Base-by-base conservation (phyloP, 176 grass and related monocot genomes). In the Oryza brachyantha region DNA sequence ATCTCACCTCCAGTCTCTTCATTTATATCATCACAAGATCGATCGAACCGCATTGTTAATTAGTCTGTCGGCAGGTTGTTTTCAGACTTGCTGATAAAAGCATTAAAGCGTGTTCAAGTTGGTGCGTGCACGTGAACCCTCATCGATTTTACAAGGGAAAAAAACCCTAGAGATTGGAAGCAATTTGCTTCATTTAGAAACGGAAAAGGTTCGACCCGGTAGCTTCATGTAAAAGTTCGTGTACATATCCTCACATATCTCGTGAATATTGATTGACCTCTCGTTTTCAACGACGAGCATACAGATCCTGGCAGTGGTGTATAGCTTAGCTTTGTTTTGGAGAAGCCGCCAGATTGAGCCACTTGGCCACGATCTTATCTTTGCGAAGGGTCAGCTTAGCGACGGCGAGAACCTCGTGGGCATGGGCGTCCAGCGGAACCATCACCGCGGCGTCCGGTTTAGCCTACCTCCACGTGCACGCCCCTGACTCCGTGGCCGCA, bases 331-430 rank as follows among this genome's bases (percentile, higher is more conserved):
- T 73, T 28, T 38, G 38, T 21, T 73, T 27, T 16, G 42, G 21
- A 72, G 26, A 59, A 52, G 64, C 7, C 9, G 64, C 3, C 24
- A 59, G 10, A 57, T 13, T 38, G 28, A 54, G 14, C 48, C 62
- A 68, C 74, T 60, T 50, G 77, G 60, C 58, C 57, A 41, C 50
- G 64, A 68, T 21, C 82, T 50, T 48, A 70, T 62, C n/a, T 73
- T 68, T 7, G 32, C 26, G 65, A 35, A 31, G 65, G 34, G 66
- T 60, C 66, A 58, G 11, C 41, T 46, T 11, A 27, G n/a, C 36
- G 28, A 72, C 42, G 40, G 69, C 86, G 4, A 63, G 82, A 70
- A 59, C 16, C 86, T 75, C 71, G 71, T 76, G 86, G 69, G 39
- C 68, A 3, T 27, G 4, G 5, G 42, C 22, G 14, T 16, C 8